phyloP scores from a whole-genome alignment of 1,284 basidiomycete genomes.

The Ceratobasidium sp. region DNA sequence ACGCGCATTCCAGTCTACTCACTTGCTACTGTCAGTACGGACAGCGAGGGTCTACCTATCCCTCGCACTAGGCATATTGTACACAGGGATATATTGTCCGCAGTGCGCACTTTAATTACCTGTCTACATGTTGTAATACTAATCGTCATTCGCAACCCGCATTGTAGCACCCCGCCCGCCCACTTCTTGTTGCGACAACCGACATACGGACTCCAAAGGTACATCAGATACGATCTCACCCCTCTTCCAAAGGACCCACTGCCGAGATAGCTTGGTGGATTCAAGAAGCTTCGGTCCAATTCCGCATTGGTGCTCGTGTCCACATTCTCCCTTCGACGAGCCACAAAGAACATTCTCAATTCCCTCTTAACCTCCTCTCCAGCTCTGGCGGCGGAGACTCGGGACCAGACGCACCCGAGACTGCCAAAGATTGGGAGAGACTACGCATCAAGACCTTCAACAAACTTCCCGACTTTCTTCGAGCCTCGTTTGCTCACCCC shows the following conservation, averaged over 20 bases:
- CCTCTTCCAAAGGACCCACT: constrained; percentile 22
- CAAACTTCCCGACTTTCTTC: constrained; percentile 37
- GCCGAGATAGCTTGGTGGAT: constrained; percentile 43
- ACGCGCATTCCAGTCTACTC: neutral
- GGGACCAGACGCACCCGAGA: constrained; percentile 15
- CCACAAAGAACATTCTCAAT: constrained; percentile 34
- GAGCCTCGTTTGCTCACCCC: constrained; percentile 40
- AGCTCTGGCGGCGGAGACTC: neutral
- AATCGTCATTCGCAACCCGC: neutral
- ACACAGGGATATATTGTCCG: constrained; percentile 4
- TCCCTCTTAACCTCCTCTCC: constrained; percentile 23
- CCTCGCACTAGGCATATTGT: constrained; percentile 10
- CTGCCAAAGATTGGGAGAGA: constrained; percentile 35
- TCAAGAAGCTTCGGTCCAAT: constrained; percentile 37
- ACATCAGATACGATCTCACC: constrained; percentile 29
- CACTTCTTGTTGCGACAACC: constrained; percentile 41
- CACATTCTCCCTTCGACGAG: constrained; percentile 39
- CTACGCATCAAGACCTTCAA: constrained; percentile 40
- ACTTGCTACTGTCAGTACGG: constrained; percentile 11
- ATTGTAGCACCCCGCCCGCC: constrained; percentile 7
- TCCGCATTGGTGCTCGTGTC: constrained; percentile 38
- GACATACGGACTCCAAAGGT: constrained; percentile 42
- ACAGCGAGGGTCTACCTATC: neutral
- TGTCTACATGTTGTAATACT: neutral
- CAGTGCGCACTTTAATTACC: neutral